These are phyloP conservation scores for Chlamydomonas sphaeroides DNA, from an alignment of 139 green algal genomes.

Conservation along the genomic window DNA sequence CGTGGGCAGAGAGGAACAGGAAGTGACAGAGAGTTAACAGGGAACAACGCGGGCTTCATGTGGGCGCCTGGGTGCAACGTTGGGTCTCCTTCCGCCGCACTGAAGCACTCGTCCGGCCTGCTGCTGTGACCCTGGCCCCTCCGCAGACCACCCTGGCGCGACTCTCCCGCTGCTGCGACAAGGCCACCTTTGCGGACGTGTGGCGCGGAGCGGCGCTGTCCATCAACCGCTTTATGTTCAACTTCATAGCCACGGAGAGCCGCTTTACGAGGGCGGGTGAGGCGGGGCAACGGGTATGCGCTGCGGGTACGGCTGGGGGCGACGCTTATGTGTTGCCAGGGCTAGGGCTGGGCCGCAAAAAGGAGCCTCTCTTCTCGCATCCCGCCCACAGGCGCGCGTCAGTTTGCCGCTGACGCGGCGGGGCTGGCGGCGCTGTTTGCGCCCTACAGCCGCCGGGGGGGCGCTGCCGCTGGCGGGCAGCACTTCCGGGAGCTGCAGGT, in stretches of 20 bases:
- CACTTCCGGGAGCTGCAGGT: slow-evolving; percentile 55
- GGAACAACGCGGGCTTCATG: too few species aligned
- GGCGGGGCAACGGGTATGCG: too few species aligned
- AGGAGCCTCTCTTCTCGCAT: too few species aligned
- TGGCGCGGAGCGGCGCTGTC: slow-evolving; percentile 39
- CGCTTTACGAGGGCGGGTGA: slow-evolving; percentile 22
- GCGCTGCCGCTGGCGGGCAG: not conserved
- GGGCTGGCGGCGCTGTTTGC: slow-evolving; percentile 38
- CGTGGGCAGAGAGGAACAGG: too few species aligned
- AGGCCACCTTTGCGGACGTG: slow-evolving; percentile 32
- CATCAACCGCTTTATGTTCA: slow-evolving; percentile 63
- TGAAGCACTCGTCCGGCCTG: not conserved
- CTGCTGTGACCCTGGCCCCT: not conserved
- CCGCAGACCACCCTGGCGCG: not conserved
- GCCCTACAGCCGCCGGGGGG: slow-evolving; percentile 45
- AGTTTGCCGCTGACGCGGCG: slow-evolving; percentile 40
- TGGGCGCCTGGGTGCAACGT: not conserved
- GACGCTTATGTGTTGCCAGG: too few species aligned
- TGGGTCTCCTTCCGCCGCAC: not conserved
- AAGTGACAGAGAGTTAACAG: too few species aligned
- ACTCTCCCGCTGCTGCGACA: slow-evolving; percentile 26
- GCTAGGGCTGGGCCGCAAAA: too few species aligned
- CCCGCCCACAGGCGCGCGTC: slow-evolving; percentile 22
- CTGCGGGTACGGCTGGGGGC: too few species aligned
- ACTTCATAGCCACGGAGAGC: slow-evolving; percentile 57